A percentile compares a stretch with the other conserved stretches of the same genome.
Conservation (phyloP, 176 grass and related monocot genomes). For the Carex cristatella region DNA sequence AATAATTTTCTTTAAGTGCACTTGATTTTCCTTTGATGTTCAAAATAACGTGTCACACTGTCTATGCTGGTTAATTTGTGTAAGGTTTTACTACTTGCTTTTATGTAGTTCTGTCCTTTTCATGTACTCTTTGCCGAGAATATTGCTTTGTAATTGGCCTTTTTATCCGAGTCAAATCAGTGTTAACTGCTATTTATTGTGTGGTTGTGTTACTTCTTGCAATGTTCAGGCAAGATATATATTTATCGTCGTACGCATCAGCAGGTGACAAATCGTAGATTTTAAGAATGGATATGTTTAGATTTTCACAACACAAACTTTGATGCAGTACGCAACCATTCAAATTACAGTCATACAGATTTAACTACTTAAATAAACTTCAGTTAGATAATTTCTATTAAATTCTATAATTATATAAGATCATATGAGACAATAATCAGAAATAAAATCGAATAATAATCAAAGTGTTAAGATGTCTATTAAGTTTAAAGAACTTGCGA, state of each 20-base stretch:
- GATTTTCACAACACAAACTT: not conserved
- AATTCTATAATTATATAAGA: not conserved
- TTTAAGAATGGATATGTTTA: not conserved
- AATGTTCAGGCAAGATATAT: not conserved
- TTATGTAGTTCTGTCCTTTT: not conserved
- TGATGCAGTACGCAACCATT: not conserved
- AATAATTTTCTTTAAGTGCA: not conserved
- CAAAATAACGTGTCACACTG: not conserved
- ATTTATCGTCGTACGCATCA: not conserved
- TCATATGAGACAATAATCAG: no score
- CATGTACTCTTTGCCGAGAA: not conserved
- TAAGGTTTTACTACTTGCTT: not conserved
- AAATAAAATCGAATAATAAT: no score
- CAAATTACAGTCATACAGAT: not conserved
- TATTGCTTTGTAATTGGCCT: not conserved
- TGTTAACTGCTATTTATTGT: not conserved
- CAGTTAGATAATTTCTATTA: no score
- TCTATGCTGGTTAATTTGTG: not conserved
- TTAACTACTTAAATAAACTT: no score
- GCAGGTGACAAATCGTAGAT: not conserved
- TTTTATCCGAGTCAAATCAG: not conserved
- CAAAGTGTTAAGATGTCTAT: no score
- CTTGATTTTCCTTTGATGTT: not conserved
- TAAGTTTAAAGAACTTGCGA: no score
- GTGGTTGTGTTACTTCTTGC: not conserved